Evolutionary conservation across 2,329 filamentous ascomycete species (phyloP).

Genomic region (Penicillium sp.): DNA sequence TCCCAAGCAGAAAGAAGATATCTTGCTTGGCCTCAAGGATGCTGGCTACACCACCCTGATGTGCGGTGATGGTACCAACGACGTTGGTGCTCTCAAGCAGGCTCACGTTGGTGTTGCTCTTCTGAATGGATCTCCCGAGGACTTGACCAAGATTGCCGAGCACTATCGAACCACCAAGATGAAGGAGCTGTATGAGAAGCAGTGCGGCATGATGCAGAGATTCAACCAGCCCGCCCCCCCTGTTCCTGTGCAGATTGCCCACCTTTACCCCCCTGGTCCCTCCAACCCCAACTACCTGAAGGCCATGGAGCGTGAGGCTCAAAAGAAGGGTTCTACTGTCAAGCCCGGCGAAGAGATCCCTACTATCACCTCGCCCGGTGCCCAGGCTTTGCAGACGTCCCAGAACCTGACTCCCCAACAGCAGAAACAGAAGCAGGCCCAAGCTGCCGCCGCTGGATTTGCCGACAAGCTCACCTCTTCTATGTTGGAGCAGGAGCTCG

Average conservation of each 20-base stretch:
- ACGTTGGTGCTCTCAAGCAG: slow-evolving; percentile 96
- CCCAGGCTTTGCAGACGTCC: slow-evolving; percentile 55
- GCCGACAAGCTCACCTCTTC: slow-evolving; percentile 81
- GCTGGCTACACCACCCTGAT: slow-evolving; percentile 97
- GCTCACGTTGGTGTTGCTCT: slow-evolving; percentile 95
- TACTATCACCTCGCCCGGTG: slow-evolving; percentile 65
- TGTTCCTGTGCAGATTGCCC: slow-evolving; percentile 86
- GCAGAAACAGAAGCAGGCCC: slow-evolving; percentile 55
- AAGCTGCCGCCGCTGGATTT: slow-evolving; percentile 70
- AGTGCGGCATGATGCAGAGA: slow-evolving; percentile 82
- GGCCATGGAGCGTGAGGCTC: slow-evolving; percentile 81
- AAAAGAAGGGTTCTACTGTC: slow-evolving; percentile 66
- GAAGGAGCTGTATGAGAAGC: slow-evolving; percentile 99
- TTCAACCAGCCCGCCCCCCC: slow-evolving; percentile 95
- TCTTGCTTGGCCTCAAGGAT: slow-evolving; percentile 92
- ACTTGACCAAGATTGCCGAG: slow-evolving; percentile 86
- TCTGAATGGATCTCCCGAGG: slow-evolving; percentile 89
- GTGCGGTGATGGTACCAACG: slow-evolving; percentile 98
- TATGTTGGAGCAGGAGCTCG: slow-evolving; percentile 88
- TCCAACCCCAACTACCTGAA: slow-evolving; percentile 92
- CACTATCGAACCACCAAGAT: slow-evolving; percentile 93
- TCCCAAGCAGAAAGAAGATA: slow-evolving; percentile 98
- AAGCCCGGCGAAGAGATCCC: slow-evolving; percentile 58
- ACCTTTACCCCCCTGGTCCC: slow-evolving; percentile 87
- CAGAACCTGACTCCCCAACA: slow-evolving; percentile 52